phyloP scores from a whole-genome alignment of 768 basidiomycete genomes.

The Psilocybe cubensis region DNA sequence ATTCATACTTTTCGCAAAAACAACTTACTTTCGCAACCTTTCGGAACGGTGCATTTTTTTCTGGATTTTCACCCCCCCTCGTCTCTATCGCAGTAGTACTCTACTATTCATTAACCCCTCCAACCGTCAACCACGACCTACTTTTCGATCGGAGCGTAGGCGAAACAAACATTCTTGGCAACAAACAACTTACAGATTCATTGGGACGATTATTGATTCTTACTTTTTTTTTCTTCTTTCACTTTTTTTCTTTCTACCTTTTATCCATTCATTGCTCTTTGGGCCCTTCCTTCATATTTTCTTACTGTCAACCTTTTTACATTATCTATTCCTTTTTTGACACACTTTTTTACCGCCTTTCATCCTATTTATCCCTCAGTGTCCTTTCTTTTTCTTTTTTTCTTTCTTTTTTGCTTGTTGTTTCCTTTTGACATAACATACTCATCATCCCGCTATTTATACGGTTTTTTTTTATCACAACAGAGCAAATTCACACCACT shows the following conservation, averaged over 20 bases:
- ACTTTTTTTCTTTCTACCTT: not conserved
- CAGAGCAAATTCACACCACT: not conserved
- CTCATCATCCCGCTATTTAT: not conserved
- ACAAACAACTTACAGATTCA: too few species aligned
- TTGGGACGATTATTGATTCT: not conserved
- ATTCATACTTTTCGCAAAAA: too few species aligned
- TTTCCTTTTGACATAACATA: not conserved
- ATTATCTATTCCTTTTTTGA: slow-evolving; percentile 2
- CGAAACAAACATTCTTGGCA: too few species aligned
- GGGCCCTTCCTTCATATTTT: not conserved
- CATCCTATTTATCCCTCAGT: too few species aligned
- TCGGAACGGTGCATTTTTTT: not conserved
- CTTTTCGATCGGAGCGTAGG: too few species aligned
- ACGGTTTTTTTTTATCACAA: not conserved
- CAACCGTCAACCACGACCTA: too few species aligned
- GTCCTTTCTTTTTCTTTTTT: not conserved
- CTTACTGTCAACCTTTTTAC: not conserved
- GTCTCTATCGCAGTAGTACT: not conserved
- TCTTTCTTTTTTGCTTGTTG: not conserved
- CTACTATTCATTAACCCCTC: too few species aligned
- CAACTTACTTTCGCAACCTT: too few species aligned
- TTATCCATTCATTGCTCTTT: not conserved
- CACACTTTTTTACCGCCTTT: too few species aligned
- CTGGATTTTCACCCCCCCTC: not conserved
- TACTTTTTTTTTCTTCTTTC: too few species aligned